These are phyloP conservation scores for Lichtheimia corymbifera DNA, from an alignment of 371 early-diverging fungal genomes.

Conservation along the genomic window DNA sequence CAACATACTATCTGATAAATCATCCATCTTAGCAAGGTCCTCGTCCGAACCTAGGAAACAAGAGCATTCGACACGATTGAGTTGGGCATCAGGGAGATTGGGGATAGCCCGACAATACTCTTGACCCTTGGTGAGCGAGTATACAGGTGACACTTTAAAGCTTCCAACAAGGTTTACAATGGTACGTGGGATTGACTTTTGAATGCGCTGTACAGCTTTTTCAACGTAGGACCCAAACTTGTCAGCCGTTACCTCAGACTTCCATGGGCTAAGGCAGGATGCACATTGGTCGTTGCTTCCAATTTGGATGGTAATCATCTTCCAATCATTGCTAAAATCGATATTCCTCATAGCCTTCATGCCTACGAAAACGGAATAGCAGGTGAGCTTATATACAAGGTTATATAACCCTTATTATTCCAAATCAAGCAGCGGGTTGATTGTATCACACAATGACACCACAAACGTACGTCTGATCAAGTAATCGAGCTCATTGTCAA, in stretches of 20 bases:
- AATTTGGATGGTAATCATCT: conserved; percentile 45
- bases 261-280: conserved; percentile 9
- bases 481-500: conserved; percentile 38
- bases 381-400: not conserved
- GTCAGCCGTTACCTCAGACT: conserved; percentile 14
- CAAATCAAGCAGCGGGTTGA: no score
- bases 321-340: conserved; percentile 40
- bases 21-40: conserved; percentile 9
- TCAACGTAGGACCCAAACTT: conserved; percentile 17
- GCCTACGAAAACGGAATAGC: conserved; percentile 7
- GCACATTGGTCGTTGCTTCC: conserved; percentile 32
- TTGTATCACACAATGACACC: not conserved
- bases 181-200: conserved; percentile 14
- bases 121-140: conserved; percentile 13
- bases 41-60: conserved; percentile 9
- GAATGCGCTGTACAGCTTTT: conserved; percentile 13
- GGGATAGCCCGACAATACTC: conserved; percentile 11
- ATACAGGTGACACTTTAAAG: conserved; percentile 17
- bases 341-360: conserved; percentile 19
- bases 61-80: conserved; percentile 17
- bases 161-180: conserved; percentile 18
- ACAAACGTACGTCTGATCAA: conserved; percentile 29
- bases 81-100: conserved; percentile 1
- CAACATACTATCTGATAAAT: conserved; percentile 3
- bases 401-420: no score